A percentile compares a stretch with the other conserved stretches of the same genome.
Conservation (phyloP, 2,329 filamentous ascomycete genomes). For the Cercospora sp. region DNA sequence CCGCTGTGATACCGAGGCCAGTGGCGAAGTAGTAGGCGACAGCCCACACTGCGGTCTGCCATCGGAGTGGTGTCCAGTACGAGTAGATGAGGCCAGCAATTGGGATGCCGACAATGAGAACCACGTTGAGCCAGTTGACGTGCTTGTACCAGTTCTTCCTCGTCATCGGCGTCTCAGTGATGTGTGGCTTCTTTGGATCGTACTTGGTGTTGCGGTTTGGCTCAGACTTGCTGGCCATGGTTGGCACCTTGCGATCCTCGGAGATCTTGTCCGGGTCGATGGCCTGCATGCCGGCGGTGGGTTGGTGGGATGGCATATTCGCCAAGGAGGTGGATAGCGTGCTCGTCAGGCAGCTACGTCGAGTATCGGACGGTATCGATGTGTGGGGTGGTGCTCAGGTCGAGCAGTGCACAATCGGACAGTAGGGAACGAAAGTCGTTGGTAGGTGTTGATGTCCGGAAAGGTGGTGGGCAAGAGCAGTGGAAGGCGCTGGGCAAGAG, state of each 20-base stretch:
- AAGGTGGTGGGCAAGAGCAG: slow-evolving; percentile 5
- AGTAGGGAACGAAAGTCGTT: neutral
- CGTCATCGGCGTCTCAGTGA: slow-evolving; percentile 79
- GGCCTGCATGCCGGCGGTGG: slow-evolving; percentile 37
- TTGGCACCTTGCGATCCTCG: slow-evolving; percentile 14
- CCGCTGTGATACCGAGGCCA: slow-evolving; percentile 48
- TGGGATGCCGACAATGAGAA: slow-evolving; percentile 76
- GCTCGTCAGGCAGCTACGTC: slow-evolving; percentile 2
- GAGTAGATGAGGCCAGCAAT: slow-evolving; percentile 70
- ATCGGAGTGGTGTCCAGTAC: slow-evolving; percentile 73
- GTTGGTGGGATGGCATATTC: slow-evolving; percentile 56
- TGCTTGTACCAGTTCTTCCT: slow-evolving; percentile 86
- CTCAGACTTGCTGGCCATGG: slow-evolving; percentile 40
- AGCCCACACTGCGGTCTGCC: slow-evolving; percentile 72
- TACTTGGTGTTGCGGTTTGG: slow-evolving; percentile 56
- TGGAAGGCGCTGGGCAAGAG: slow-evolving; percentile 1
- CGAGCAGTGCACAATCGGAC: slow-evolving; percentile 1
- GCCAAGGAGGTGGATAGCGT: neutral
- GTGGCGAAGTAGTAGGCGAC: slow-evolving; percentile 82
- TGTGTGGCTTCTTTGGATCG: slow-evolving; percentile 75
- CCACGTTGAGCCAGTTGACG: slow-evolving; percentile 89
- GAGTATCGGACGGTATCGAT: slow-evolving; percentile 1
- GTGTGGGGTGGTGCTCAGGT: neutral
- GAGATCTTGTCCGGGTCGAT: slow-evolving; percentile 27
- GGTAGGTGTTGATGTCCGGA: slow-evolving; percentile 3